phyloP scores from a whole-genome alignment of 2,329 filamentous ascomycete genomes.

The Colletotrichum spinosum region DNA sequence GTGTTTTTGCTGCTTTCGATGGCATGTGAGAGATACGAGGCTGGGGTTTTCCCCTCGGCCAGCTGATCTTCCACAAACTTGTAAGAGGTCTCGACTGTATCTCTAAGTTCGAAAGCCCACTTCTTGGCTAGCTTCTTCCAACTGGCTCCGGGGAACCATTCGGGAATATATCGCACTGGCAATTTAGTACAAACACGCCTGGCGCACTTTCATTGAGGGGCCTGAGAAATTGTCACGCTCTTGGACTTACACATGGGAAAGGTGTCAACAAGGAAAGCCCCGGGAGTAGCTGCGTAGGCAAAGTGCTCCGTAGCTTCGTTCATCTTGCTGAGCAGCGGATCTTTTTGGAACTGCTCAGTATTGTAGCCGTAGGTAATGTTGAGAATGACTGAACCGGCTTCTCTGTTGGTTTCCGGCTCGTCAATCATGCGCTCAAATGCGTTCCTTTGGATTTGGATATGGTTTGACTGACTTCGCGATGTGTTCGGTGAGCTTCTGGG shows the following conservation, averaged over 20 bases:
- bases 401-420: not conserved
- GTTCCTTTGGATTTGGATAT: not conserved
- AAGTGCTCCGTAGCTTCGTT: slow-evolving; percentile 4
- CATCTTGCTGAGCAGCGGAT: not conserved
- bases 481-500: slow-evolving; percentile 52
- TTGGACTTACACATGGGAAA: slow-evolving; percentile 22
- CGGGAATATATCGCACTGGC: slow-evolving; percentile 42
- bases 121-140: slow-evolving; percentile 33
- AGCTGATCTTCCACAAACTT: slow-evolving; percentile 41
- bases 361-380: slow-evolving; percentile 17
- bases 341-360: slow-evolving; percentile 7
- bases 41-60: not conserved
- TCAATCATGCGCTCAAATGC: not conserved
- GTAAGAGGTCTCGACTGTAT: slow-evolving; percentile 27
- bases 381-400: slow-evolving; percentile 14
- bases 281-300: not conserved
- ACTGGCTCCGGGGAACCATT: slow-evolving; percentile 35
- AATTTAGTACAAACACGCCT: not conserved
- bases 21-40: slow-evolving; percentile 14
- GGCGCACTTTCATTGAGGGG: not conserved
- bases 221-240: not conserved
- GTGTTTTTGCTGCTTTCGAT: not conserved
- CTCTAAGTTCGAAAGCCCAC: slow-evolving; percentile 9
- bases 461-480: slow-evolving; percentile 51
- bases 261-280: slow-evolving; percentile 29